Evolutionary conservation across 2,329 filamentous ascomycete genomes (phyloP).

Genomic region (Sporothrix euskadiensis): DNA sequence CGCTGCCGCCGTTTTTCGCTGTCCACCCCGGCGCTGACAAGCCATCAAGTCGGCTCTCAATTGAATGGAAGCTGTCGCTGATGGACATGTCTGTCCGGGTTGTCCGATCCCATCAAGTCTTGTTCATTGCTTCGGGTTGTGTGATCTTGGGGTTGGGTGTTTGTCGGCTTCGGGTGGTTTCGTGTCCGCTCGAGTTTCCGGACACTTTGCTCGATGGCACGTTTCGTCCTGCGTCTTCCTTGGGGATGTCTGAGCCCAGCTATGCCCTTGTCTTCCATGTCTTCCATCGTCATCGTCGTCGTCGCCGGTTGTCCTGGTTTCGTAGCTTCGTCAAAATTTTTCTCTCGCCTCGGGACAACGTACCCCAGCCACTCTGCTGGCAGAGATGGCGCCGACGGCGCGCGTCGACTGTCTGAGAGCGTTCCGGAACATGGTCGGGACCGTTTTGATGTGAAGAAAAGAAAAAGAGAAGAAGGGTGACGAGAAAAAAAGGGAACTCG

Average conservation of each 20-base stretch:
- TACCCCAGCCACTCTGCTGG: constrained; percentile 91
- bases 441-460: constrained; percentile 26
- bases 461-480: constrained; percentile 45
- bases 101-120: constrained; percentile 11
- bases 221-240: neutral
- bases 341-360: constrained; percentile 51
- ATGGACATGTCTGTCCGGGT: neutral
- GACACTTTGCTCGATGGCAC: neutral
- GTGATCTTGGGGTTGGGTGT: neutral
- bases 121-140: neutral
- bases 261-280: constrained; percentile 41
- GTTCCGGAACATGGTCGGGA: constrained; percentile 85
- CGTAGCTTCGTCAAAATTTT: neutral
- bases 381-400: constrained; percentile 91
- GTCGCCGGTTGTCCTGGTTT: neutral
- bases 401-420: constrained; percentile 96
- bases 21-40: neutral
- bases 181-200: neutral
- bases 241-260: neutral
- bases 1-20: neutral
- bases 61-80: neutral
- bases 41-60: constrained; percentile 11
- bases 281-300: constrained; percentile 27
- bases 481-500: constrained; percentile 46
- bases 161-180: constrained; percentile 15